Evolutionary conservation across 2,329 filamentous ascomycete species (phyloP), one percentile per base, ranked within the genome.

Genomic region (Davidsoniella virescens): DNA sequence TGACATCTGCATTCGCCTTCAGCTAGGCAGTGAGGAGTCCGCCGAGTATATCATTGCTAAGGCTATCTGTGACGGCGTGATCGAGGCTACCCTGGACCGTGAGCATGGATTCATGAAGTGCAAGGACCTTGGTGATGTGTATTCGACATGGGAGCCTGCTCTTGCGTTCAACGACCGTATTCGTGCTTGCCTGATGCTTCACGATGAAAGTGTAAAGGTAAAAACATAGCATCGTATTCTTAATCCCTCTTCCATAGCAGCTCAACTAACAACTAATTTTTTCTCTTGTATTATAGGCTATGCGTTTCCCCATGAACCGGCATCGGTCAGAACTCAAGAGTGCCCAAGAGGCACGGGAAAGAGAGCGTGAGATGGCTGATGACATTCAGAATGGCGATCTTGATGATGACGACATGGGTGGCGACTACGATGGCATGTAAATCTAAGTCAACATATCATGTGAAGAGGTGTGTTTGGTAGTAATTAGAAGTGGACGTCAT

Each of bases 251-350:
- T 20, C 5, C 20, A 20, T 20, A 20, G 14, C 10, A 7, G 4
- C n/a, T 8, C 39, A 16, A 23, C n/a, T 39, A 40, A 29, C 14
- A 17, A 6, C 16, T 17, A 20, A 20, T 23, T 23, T 39, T 23
- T 40, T 8, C 23, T 41, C 16, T 18, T 44, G 43, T 42, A 54
- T 5, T 47, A n/a, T 50, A 90, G 85, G 90, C 92, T 23, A 98
- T 98, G 92, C 80, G 92, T 50, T 98, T 96, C 68, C 92, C 92
- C 2, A 96, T 96, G 90, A 95, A 98, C 70, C 92, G 96, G 67
- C 92, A 98, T 67, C 80, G 92, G 16, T 73, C 96, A 51, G 92
- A 98, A 67, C 75, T 98, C 51, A 96, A 95, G 76, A 96, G 94
- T 60, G 92, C 92, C 0, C 90, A 96, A 66, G 93, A 98, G 67